Base-by-base conservation (phyloP, 164 flowering plant species). In the Tinospora cordifolia region DNA sequence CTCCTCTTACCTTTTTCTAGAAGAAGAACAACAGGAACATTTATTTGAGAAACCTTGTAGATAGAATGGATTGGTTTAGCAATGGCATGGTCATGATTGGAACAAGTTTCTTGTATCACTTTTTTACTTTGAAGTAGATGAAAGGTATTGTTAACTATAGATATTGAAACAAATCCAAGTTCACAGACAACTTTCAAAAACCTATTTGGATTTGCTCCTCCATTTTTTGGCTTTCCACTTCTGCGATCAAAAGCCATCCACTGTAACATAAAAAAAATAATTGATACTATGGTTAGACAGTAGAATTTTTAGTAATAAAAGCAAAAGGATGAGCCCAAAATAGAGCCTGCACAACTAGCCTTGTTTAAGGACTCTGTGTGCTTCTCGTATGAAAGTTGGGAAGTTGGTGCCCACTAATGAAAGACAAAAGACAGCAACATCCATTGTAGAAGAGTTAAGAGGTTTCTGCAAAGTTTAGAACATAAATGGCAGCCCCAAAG, bases 171-270 rank as follows among this genome's bases (percentile, higher is more conserved):
- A 76, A 91, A 92, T 62, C 97, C 98, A 19, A 93, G 90, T 26
- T 85, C 82, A 69, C 88, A 84, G 19, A 89, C 81, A 58, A 93
- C 90, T 75, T 84, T 84, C 39, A 79, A 63, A 71, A 93, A 93
- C 65, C 17, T 75, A 14, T 83, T 68, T 30, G 96, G 97, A 72
- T 91, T 95, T 21, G 95, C 95, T 76, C 98, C 98, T 47, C 95
- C 95, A 65, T 73, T 92, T 34, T 74, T 86, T 44, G 97, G 83
- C 98, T 94, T 79, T 87, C 88, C 8, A 93, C 98, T 81, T 94
- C 97, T 39, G 97, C 96, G 83, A 94, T 88, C 76, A 93, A 80
- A 78, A 93, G 91, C 96, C 96, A 90, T 30, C 98, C 97, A 67
- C 96, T 93, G 86, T 62, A 77, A 34, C 71, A 41, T 26, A 14